Percentiles rank a stretch among this genome's conserved stretches.
Evolutionary conservation across 2,329 filamentous ascomycete genomes (phyloP).

Genomic region (Fusarium paranaense): DNA sequence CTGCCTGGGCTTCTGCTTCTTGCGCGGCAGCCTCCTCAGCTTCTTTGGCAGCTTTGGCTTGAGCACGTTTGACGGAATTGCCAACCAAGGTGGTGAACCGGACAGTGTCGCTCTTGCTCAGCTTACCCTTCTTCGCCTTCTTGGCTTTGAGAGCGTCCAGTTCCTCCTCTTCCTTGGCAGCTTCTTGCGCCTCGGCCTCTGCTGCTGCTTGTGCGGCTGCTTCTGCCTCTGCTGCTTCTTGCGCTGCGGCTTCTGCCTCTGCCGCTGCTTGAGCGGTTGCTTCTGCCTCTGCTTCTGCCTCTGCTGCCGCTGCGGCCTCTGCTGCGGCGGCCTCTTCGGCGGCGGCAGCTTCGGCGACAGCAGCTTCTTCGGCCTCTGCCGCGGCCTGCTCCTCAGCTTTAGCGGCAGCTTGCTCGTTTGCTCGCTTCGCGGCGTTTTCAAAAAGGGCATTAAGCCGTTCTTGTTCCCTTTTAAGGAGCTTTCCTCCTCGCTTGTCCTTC

Average conservation of each 20-base stretch:
- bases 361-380: background rate
- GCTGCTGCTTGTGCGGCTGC: constrained; percentile 35
- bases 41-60: constrained; percentile 35
- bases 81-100: constrained; percentile 36
- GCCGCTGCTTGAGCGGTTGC: constrained; percentile 32
- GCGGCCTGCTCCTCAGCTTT: background rate
- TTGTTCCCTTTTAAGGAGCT: constrained; percentile 36
- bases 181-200: constrained; percentile 27
- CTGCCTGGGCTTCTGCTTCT: constrained; percentile 27
- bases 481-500: constrained; percentile 16
- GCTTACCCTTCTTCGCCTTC: constrained; percentile 51
- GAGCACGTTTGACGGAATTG: constrained; percentile 37
- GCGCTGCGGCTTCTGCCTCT: constrained; percentile 22
- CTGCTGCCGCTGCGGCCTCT: constrained; percentile 18
- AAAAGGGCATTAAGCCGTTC: constrained; percentile 44
- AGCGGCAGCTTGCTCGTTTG: constrained; percentile 26
- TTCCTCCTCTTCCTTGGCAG: constrained; percentile 42
- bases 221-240: constrained; percentile 33
- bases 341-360: constrained; percentile 40
- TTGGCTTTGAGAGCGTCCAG: constrained; percentile 36
- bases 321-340: constrained; percentile 11
- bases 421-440: constrained; percentile 24
- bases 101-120: constrained; percentile 36
- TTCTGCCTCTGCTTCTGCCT: constrained; percentile 33
- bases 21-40: constrained; percentile 31